These are phyloP conservation scores for Pichia sp. DNA, from an alignment of 1,139 yeast species.

Conservation along the genomic window DNA sequence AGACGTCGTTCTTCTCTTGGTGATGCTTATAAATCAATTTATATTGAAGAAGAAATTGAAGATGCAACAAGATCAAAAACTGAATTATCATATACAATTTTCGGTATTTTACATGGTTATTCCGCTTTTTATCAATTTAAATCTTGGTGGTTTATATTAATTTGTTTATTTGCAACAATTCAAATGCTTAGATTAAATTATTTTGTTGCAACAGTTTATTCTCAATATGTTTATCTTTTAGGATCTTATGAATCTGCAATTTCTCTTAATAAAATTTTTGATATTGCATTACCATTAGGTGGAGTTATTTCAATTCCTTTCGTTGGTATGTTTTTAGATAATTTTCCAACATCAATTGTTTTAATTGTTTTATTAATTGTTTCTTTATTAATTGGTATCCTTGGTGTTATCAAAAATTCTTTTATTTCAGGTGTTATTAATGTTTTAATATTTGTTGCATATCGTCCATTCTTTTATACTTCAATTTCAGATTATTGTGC, in stretches of 20 bases:
- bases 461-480: constrained; percentile 59
- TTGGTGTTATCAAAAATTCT: constrained; percentile 29
- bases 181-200: constrained; percentile 60
- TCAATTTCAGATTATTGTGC: constrained; percentile 64
- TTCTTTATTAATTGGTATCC: constrained; percentile 43
- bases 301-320: constrained; percentile 55
- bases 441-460: constrained; percentile 45
- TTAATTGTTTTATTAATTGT: constrained; percentile 38
- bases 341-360: constrained; percentile 43
- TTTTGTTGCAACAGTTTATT: constrained; percentile 53
- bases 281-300: constrained; percentile 54
- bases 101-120: constrained; percentile 52
- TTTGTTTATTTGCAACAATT: constrained; percentile 51
- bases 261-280: constrained; percentile 48
- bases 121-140: constrained; percentile 44
- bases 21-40: constrained; percentile 31
- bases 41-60: constrained; percentile 30
- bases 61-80: constrained; percentile 24
- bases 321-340: constrained; percentile 51
- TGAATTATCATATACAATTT: constrained; percentile 42
- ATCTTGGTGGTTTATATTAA: constrained; percentile 49
- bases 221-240: constrained; percentile 48
- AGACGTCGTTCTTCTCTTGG: constrained; percentile 31
- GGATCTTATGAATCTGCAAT: constrained; percentile 39
- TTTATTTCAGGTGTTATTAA: constrained; percentile 38